Evolutionary conservation across 176 grass and related monocot species (phyloP), one percentile per base, ranked within the genome.

Genomic region (Ananas comosus): DNA sequence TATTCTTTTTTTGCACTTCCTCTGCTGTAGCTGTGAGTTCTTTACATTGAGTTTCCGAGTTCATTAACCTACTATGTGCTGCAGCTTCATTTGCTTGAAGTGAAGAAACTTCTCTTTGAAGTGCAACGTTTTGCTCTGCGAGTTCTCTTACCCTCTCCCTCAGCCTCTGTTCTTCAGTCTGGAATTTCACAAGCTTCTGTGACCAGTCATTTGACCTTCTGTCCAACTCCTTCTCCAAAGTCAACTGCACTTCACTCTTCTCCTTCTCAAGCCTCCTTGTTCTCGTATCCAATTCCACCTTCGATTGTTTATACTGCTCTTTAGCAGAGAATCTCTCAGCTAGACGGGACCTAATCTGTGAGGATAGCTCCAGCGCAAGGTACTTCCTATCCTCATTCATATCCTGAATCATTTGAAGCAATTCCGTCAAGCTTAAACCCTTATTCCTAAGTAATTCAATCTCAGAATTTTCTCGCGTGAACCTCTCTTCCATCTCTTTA

Each of bases 111-210:
- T 96, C 88, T 83, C 92, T 89, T 76, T 96, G 93, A 76, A 96
- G 83, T 28, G 88, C 79, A 51, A 96, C 89, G 79, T 96, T 96
- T 64, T 96, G 82, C 67, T 96, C 93, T 51, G 93, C 93, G 53
- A 96, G 86, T 85, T 92, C 88, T 79, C 88, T 87, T 49, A 96
- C 86, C 48, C 86, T 79, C 64, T 96, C 93, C 80, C 84, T 79
- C 5, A 96, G 79, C 65, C 88, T 87, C 79, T 92, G 82, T 72
- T 96, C 93, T 77, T 96, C 93, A 58, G 76, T 89, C 14, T 92
- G 88, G 56, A 91, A 85, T 68, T 77, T 96, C 27, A 16, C 73
- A 18, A 85, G 48, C 65, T 78, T 87, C 47, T 64, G 14, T 67
- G 88, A 87, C 88, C 93, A 96, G 51, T 92, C 76, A 73, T 80